Evolutionary conservation across 495 filamentous ascomycete species (phyloP).

Genomic region (Margaritispora aquatica): DNA sequence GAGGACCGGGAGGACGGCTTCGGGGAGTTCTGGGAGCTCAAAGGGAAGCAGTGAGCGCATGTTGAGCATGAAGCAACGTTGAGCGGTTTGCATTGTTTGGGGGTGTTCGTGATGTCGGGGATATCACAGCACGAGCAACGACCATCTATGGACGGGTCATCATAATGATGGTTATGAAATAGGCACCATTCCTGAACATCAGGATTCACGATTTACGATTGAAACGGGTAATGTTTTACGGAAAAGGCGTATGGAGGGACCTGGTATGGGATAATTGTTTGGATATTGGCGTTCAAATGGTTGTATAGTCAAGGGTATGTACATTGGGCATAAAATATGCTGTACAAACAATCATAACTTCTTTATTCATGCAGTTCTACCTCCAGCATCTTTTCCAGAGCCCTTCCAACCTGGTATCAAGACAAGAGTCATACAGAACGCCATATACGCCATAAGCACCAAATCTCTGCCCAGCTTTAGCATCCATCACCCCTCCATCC

Average conservation of each 20-base stretch:
- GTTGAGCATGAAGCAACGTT: conserved; percentile 21
- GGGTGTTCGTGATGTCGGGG: too few relatives aligned
- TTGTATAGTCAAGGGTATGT: background rate
- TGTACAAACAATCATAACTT: background rate
- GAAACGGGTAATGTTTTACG: background rate
- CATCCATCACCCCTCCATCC: background rate
- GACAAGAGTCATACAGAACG: background rate
- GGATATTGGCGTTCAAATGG: background rate
- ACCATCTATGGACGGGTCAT: too few relatives aligned
- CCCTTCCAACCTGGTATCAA: background rate
- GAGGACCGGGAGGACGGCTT: background rate
- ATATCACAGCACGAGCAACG: background rate
- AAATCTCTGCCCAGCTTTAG: background rate
- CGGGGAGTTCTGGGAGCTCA: background rate
- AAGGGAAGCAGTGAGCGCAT: background rate
- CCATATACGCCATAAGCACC: background rate
- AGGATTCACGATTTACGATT: background rate
- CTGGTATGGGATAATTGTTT: background rate
- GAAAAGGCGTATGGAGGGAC: too few relatives aligned
- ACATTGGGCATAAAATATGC: background rate
- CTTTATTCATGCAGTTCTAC: conserved; percentile 5
- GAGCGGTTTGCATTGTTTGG: background rate
- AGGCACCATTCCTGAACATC: background rate
- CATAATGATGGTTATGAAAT: too few relatives aligned
- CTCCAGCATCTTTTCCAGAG: background rate